Evolutionary conservation across 2,329 filamentous ascomycete species (phyloP).

Genomic region (Gaeumannomyces sp.): DNA sequence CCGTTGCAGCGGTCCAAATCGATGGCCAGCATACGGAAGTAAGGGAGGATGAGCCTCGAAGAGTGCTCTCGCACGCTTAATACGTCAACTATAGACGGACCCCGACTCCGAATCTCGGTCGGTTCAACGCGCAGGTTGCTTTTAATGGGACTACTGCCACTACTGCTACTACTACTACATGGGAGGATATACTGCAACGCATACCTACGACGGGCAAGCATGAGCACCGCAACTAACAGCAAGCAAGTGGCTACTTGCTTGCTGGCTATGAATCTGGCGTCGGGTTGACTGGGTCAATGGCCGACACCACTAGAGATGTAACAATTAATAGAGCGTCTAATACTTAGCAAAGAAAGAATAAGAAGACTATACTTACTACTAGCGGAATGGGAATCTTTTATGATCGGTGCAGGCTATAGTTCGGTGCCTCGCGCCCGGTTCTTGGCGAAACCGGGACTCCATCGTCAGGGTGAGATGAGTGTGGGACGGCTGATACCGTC

Average conservation of each 20-base stretch:
- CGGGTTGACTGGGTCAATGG: not conserved
- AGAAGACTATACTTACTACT: not conserved
- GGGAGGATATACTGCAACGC: too few species aligned
- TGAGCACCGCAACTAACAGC: not conserved
- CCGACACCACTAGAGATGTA: not conserved
- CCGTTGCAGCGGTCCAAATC: slow-evolving; percentile 9
- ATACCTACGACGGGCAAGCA: not conserved
- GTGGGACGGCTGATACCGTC: too few species aligned
- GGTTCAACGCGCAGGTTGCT: not conserved
- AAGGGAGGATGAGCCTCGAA: not conserved
- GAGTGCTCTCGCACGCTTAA: not conserved
- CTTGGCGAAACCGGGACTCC: too few species aligned
- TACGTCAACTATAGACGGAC: not conserved
- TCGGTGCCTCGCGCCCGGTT: too few species aligned
- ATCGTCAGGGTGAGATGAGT: too few species aligned
- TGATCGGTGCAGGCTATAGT: too few species aligned
- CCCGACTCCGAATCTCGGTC: not conserved
- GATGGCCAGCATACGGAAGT: not conserved
- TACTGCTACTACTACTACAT: not conserved
- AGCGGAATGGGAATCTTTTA: not conserved
- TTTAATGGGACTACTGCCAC: not conserved
- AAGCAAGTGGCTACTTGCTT: not conserved
- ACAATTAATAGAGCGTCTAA: not conserved
- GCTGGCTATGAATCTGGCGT: not conserved
- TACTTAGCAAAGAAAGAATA: not conserved